Evolutionary conservation across 1,284 basidiomycete genomes (phyloP).

Genomic region (Veloporphyrellus conicus): DNA sequence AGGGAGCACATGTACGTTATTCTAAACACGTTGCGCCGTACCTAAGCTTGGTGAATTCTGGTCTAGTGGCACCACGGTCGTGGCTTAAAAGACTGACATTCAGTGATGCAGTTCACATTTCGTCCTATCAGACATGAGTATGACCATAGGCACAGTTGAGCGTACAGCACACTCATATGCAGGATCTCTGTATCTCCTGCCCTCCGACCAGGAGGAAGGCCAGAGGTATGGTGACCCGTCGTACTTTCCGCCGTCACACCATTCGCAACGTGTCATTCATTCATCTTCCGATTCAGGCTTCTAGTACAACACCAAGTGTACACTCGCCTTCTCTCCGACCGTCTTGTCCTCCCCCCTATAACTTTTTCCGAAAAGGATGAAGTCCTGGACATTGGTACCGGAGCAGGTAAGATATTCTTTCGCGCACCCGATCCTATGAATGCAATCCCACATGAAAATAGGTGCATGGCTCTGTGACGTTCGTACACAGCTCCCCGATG

Average conservation of each 20-base stretch:
- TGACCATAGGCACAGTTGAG: background rate
- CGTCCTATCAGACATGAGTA: conserved; percentile 3
- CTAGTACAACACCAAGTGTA: conserved; percentile 17
- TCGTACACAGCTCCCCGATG: conserved; percentile 13
- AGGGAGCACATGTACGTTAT: too few relatives aligned
- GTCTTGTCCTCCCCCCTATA: conserved; percentile 22
- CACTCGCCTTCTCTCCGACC: conserved; percentile 17
- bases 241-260: background rate
- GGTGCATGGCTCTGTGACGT: conserved; percentile 25
- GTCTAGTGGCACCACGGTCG: too few relatives aligned
- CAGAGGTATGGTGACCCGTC: conserved; percentile 17
- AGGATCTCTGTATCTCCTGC: conserved; percentile 25
- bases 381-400: conserved; percentile 24
- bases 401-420: conserved; percentile 13
- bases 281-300: conserved; percentile 12
- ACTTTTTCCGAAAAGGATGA: conserved; percentile 17
- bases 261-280: too few relatives aligned
- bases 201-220: conserved; percentile 27
- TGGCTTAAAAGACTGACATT: too few relatives aligned
- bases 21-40: too few relatives aligned
- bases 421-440: too few relatives aligned
- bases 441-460: background rate
- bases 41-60: too few relatives aligned
- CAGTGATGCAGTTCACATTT: too few relatives aligned
- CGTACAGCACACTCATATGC: conserved; percentile 15